Evolutionary conservation across 164 flowering plant species (phyloP), one percentile per base, ranked within the genome.

Genomic region (Chloranthus sessilifolius): DNA sequence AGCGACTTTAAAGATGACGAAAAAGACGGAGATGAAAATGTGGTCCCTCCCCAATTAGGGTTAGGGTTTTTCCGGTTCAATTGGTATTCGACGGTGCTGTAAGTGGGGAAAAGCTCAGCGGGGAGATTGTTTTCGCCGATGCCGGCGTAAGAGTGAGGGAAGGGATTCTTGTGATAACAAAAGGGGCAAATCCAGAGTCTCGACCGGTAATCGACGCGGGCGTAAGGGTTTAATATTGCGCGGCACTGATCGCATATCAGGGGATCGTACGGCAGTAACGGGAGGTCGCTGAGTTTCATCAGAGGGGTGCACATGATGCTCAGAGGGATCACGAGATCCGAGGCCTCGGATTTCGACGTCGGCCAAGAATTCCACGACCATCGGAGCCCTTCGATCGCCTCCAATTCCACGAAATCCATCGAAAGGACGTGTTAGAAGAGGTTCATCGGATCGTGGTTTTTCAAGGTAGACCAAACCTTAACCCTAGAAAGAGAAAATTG

Each of bases 281-380:
- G 99, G 11, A 86, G 83, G 55, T 92, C 96, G 31, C 55, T 38
- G 67, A 65, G 68, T 21, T 76, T 73, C 77, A 72, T 78, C 36
- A 88, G 60, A 5, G 95, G 97, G 2, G 94, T 86, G 66, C 76
- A 81, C 80, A 88, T 78, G 39, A 92, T 50, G 61, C 83, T 74
- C 23, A 88, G 67, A 0, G 97, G 96, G 50, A 92, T 58, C 0
- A 80, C 67, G 9, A 92, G 78, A 9, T 77, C 64, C 9, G 75
- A 26, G 1, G 73, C 71, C 30, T 77, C 83, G 15, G 83, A 14
- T 47, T 74, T 76, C 3, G 95, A 65, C 0, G 78, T 58, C 17
- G 98, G 98, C 96, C 94, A 92, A 28, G 96, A 73, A 45, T 88
- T 82, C 98, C 98, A 92, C 3, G 96, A 53, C 98, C 98, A 92